Conservation (phyloP, 208 protist species). For the Trypanosoma avium region DNA sequence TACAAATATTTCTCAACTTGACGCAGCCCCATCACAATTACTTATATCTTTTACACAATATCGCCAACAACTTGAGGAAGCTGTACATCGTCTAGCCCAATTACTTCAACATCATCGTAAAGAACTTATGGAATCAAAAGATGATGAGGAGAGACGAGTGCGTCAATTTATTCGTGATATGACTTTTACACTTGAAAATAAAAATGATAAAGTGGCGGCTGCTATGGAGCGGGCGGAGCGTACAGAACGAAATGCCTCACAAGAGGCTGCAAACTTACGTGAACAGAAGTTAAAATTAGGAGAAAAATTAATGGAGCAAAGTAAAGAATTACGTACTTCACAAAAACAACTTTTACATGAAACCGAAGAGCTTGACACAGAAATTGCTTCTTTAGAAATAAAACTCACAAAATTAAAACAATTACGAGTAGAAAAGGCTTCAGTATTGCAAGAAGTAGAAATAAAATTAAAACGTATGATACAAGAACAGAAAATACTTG, state of each 20-base stretch:
- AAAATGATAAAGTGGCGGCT: constrained; percentile 14
- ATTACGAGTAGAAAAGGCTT: constrained; percentile 6
- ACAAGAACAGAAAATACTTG: constrained; percentile 28
- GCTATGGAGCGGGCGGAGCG: constrained; percentile 18
- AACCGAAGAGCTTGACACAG: constrained; percentile 18
- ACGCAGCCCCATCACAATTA: constrained; percentile 12
- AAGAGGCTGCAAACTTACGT: neutral
- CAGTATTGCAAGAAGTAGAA: constrained; percentile 7
- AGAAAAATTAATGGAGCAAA: constrained; percentile 20
- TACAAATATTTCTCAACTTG: constrained; percentile 7
- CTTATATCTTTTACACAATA: constrained; percentile 7
- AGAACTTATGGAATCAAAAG: constrained; percentile 24
- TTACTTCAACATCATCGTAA: constrained; percentile 19
- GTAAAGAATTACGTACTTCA: constrained; percentile 1
- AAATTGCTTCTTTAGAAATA: constrained; percentile 33
- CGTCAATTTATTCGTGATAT: constrained; percentile 22
- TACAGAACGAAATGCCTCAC: constrained; percentile 10
- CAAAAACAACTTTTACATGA: constrained; percentile 21
- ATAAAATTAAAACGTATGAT: neutral
- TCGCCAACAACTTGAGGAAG: constrained; percentile 14
- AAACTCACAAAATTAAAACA: constrained; percentile 11
- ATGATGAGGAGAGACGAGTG: constrained; percentile 25
- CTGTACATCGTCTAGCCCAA: constrained; percentile 4
- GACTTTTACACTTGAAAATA: constrained; percentile 19
- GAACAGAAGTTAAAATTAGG: neutral